phyloP scores from a whole-genome alignment of 352 stramenopile genomes.

The Phytopythium ostracodes region DNA sequence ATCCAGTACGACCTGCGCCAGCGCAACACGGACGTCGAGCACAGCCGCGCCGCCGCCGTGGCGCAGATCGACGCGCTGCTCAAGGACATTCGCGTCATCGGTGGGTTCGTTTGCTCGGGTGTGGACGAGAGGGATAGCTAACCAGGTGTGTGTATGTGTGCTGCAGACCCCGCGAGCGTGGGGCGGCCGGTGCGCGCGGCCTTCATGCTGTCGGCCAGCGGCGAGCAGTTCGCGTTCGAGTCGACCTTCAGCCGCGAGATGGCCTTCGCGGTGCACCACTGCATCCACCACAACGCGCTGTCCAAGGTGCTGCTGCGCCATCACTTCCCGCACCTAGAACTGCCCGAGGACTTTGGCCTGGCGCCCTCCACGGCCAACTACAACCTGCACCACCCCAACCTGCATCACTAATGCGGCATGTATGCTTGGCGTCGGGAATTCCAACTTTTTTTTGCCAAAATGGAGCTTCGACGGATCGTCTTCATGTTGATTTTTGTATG shows the following conservation, averaged over 20 bases:
- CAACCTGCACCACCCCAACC: conserved; percentile 12
- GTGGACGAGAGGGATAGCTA: too few species aligned
- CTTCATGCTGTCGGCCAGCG: conserved; percentile 80
- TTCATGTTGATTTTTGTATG: too few species aligned
- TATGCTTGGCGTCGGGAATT: too few species aligned
- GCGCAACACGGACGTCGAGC: conserved; percentile 63
- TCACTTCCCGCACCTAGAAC: conserved; percentile 46
- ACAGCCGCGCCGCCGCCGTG: conserved; percentile 45
- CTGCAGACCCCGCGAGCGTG: conserved; percentile 20
- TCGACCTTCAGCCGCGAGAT: conserved; percentile 74
- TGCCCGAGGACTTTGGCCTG: conserved; percentile 62
- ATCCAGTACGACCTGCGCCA: conserved; percentile 74
- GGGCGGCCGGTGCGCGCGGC: conserved; percentile 30
- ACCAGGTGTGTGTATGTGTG: too few species aligned
- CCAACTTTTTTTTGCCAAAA: not conserved
- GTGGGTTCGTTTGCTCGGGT: conserved; percentile 7
- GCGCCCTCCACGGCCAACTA: conserved; percentile 75
- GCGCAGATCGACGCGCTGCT: conserved; percentile 52
- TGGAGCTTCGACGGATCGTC: too few species aligned
- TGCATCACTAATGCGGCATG: not conserved
- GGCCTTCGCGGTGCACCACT: conserved; percentile 83
- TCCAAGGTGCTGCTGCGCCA: conserved; percentile 68
- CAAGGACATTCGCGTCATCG: conserved; percentile 22
- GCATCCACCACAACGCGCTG: conserved; percentile 84
- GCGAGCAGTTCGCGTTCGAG: conserved; percentile 59